Conservation (phyloP, 805 yeast species). For the Zygosaccharomyces lentus region DNA sequence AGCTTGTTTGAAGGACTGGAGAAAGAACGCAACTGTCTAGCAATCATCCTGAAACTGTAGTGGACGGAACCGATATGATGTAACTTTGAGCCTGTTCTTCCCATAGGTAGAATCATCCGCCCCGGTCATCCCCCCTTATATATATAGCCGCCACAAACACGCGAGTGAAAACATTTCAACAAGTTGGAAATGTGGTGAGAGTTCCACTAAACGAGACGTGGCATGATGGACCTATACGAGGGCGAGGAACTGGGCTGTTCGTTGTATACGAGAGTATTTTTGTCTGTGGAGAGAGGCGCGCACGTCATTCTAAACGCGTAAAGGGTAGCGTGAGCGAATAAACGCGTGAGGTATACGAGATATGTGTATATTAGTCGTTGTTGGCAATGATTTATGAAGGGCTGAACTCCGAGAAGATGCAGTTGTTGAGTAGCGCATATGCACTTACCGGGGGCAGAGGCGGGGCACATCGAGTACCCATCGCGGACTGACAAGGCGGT, state of each 20-base stretch:
- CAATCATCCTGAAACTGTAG: background rate
- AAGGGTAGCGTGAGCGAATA: background rate
- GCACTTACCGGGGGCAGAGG: too few species aligned
- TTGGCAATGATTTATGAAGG: too few species aligned
- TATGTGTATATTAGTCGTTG: background rate
- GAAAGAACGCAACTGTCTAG: conserved; percentile 2
- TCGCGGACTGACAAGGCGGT: too few species aligned
- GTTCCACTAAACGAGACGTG: conserved; percentile 1
- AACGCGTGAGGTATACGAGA: background rate
- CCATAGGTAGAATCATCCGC: background rate
- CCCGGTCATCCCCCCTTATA: background rate
- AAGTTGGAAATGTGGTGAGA: conserved; percentile 4
- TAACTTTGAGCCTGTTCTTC: background rate
- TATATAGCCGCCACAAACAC: conserved; percentile 6
- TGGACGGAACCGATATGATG: background rate
- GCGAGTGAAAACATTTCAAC: background rate
- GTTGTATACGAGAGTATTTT: too few species aligned
- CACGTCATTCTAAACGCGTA: background rate
- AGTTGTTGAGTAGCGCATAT: too few species aligned
- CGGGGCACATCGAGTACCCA: too few species aligned
- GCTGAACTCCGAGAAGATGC: too few species aligned
- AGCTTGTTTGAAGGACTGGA: conserved; percentile 7
- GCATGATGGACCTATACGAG: background rate
- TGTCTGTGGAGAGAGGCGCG: background rate
- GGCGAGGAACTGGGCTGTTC: background rate